Evolutionary conservation across 2,329 filamentous ascomycete species (phyloP).

Genomic region (Trichophyton mentagrophytes): DNA sequence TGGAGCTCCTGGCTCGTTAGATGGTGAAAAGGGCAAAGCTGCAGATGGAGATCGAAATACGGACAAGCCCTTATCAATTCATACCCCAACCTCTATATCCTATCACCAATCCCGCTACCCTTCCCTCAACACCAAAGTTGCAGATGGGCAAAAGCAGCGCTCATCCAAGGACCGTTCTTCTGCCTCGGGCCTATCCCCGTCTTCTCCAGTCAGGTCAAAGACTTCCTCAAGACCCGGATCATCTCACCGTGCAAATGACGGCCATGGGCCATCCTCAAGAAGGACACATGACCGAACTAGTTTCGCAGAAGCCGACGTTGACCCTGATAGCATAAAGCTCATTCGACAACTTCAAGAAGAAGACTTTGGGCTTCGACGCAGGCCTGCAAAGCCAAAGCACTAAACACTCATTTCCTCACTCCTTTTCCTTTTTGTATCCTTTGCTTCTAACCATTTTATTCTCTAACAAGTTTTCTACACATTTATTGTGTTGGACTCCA

Average conservation of each 20-base stretch:
- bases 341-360: slow-evolving; percentile 36
- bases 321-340: slow-evolving; percentile 32
- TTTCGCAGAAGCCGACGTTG: slow-evolving; percentile 23
- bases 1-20: slow-evolving; percentile 17
- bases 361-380: slow-evolving; percentile 30
- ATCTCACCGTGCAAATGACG: slow-evolving; percentile 40
- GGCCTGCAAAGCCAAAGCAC: neutral
- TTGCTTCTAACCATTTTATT: neutral
- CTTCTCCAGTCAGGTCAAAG: slow-evolving; percentile 17
- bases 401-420: neutral
- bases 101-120: slow-evolving; percentile 35
- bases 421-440: neutral
- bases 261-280: slow-evolving; percentile 20
- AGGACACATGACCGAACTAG: slow-evolving; percentile 17
- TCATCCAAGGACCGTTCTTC: slow-evolving; percentile 9
- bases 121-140: slow-evolving; percentile 14
- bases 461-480: too few relatives aligned
- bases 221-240: slow-evolving; percentile 24
- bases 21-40: slow-evolving; percentile 12
- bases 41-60: slow-evolving; percentile 18
- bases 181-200: slow-evolving; percentile 8
- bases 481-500: neutral
- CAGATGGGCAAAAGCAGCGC: neutral
- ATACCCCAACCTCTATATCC: slow-evolving; percentile 31
- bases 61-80: slow-evolving; percentile 11